Conservation (phyloP, 345 rosid genomes). For the Durio zibethinus region DNA sequence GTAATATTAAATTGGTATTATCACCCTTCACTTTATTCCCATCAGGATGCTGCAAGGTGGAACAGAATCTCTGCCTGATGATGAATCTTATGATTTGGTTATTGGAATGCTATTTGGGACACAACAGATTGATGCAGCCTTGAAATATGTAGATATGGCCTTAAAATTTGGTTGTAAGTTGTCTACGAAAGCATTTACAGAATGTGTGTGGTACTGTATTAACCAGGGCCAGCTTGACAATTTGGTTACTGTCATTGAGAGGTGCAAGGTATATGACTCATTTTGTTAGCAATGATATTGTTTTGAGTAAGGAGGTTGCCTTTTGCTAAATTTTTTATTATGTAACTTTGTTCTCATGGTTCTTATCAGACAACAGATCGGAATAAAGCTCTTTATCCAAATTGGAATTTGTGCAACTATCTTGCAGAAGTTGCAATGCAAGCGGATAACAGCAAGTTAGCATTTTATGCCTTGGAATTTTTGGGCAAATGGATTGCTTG, state of each 20-base stretch:
- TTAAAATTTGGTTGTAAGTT: conserved; percentile 61
- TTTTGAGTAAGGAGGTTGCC: conserved; percentile 1
- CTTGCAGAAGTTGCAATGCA: conserved; percentile 72
- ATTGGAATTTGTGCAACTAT: conserved; percentile 61
- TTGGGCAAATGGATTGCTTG: conserved; percentile 76
- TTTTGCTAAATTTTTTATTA: neutral
- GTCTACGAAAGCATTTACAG: conserved; percentile 49
- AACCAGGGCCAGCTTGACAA: conserved; percentile 52
- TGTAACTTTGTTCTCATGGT: conserved; percentile 23
- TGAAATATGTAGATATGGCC: conserved; percentile 55
- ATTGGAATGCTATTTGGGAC: conserved; percentile 48
- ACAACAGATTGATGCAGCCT: conserved; percentile 56
- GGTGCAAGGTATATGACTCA: conserved; percentile 69
- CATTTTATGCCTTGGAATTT: conserved; percentile 75
- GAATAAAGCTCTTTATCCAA: conserved; percentile 80
- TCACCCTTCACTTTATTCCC: conserved; percentile 17
- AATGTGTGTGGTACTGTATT: conserved; percentile 57
- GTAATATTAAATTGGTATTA: neutral
- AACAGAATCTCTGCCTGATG: conserved; percentile 76
- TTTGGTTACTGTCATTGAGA: conserved; percentile 71
- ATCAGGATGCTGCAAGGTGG: conserved; percentile 83
- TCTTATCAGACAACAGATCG: conserved; percentile 62
- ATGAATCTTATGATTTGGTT: conserved; percentile 74
- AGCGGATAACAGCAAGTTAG: conserved; percentile 74
- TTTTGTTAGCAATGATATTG: conserved; percentile 9